Evolutionary conservation across 106 monocot genomes (phyloP), one percentile per base, ranked within the genome.

Genomic region (Dendrobium huoshanense): DNA sequence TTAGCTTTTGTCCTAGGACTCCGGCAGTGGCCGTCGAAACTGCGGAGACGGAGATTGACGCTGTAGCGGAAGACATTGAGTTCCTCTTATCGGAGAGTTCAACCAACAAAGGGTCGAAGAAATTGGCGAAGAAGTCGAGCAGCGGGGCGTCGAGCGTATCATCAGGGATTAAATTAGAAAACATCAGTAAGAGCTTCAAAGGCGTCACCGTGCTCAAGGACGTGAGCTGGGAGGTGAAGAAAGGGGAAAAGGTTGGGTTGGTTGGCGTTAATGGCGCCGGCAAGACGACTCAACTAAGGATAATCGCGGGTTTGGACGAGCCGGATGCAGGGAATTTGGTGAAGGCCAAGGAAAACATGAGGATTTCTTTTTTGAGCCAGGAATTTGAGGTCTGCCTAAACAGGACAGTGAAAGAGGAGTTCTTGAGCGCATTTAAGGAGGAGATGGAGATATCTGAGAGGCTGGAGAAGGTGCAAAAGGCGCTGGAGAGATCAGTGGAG

Each of bases 241-340:
- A 85, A 68, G 99, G 99, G 7, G 93, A 99, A 82, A 99, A 93
- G 41, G 99, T 99, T 16, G 99, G 99, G 56, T 75, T 99, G 42
- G 99, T 99, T 1, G 99, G 99, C 4, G 95, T 99, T 20, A 99
- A 99, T 55, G 99, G 99, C 4, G 99, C 99, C 4, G 99, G 99
- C 27, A 99, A 99, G 82, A 99, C 99, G 13, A 99, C 99, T 16
- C 99, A 99, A 83, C 56, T 99, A 80, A 80, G 95, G 79, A 99
- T 99, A 31, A 95, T 99, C 18, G 89, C 93, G 0, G 99, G 95
- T 0, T 33, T 95, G 64, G 99, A 99, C 7, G 95, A 95, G 27
- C 87, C 99, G 7, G 99, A 99, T 78, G 89, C 90, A 3, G 99
- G 99, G 41, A 87, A 86, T 27, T 79, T 99, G 5, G 65, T 99